A percentile compares a stretch with the other conserved stretches of the same genome.
phyloP scores from a whole-genome alignment of 2,329 filamentous ascomycete genomes.

The Penicillium sp. region DNA sequence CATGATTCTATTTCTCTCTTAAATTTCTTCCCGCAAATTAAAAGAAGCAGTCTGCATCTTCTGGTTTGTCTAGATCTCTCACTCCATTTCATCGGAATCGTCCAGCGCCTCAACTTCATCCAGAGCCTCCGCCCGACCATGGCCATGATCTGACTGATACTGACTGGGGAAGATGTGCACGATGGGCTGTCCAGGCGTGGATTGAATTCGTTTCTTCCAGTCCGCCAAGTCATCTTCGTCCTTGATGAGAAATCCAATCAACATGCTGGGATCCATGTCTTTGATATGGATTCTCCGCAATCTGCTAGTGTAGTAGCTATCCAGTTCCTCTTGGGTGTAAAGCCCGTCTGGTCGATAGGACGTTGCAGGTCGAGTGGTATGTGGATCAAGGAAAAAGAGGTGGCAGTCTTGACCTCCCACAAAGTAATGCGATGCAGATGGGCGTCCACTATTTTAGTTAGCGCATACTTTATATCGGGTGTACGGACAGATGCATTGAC shows the following conservation, averaged over 20 bases:
- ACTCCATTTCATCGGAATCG: slow-evolving; percentile 52
- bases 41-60: background rate
- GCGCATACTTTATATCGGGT: slow-evolving; percentile 21
- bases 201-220: slow-evolving; percentile 74
- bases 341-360: slow-evolving; percentile 57
- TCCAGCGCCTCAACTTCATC: slow-evolving; percentile 90
- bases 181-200: slow-evolving; percentile 77
- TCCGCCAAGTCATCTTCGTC: slow-evolving; percentile 78
- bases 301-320: slow-evolving; percentile 82
- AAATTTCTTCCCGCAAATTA: no score
- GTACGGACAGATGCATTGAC: slow-evolving; percentile 5
- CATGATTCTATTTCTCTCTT: slow-evolving; percentile 10
- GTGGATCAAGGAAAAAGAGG: slow-evolving; percentile 94
- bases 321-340: slow-evolving; percentile 68
- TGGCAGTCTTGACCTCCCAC: slow-evolving; percentile 69
- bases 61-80: background rate
- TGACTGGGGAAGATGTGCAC: slow-evolving; percentile 78
- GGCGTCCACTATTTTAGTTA: slow-evolving; percentile 68
- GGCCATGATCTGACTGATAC: slow-evolving; percentile 52
- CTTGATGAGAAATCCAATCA: slow-evolving; percentile 86
- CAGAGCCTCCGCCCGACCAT: slow-evolving; percentile 69
- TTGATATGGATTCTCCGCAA: slow-evolving; percentile 77
- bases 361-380: slow-evolving; percentile 75
- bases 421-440: slow-evolving; percentile 82
- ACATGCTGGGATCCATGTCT: slow-evolving; percentile 98